Evolutionary conservation across 2,329 filamentous ascomycete genomes (phyloP), one percentile per base, ranked within the genome.

Genomic region (Cordyceps javanica): DNA sequence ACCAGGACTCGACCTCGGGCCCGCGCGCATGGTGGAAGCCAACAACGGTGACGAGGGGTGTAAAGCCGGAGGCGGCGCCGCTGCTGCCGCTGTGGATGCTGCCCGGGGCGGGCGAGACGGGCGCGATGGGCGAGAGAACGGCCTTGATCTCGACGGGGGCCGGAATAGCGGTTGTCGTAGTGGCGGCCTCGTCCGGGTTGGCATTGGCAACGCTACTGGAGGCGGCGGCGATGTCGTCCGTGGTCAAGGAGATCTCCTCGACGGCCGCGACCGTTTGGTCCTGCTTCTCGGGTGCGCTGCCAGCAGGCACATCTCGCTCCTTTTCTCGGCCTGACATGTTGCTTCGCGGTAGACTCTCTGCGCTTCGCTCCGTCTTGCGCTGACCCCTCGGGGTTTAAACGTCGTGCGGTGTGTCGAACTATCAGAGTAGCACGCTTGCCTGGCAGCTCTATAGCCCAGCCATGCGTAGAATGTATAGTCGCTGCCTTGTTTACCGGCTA

Each of bases 1-100:
- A 90, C 89, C 93, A 97, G 66, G 81, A 83, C 76, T 97, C 92
- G 58, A 97, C 89, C 75, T 99, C 94, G 32, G 94, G 94, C 9
- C 94, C 94, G 70, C 84, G 80, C 56, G 89, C 88, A 79, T 93
- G 89, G 73, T 93, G 89, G 69, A 93, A 93, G 71, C 88, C 89
- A 66, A 93, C 88, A 59, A 93, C 88, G 62, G 87, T 85, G 50
- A 93, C 87, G 68, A 92, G 78, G 45, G 89, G 89, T 58, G 77
- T 75, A 69, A 87, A 88, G 45, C 50, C 54, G 36, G 26, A 25
- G 13, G 54, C 32, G n/a, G 42, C 32, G n/a, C 52, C 39, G 52
- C 44, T 55, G 44, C 53, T 55, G 25, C 54, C 54, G 60, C 75
- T 73, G 10, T 64, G 58, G 60, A 62, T 66, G 21, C 64, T 63